Evolutionary conservation across 805 yeast genomes (phyloP), one percentile per base, ranked within the genome.

Genomic region (Torulaspora maleeae): DNA sequence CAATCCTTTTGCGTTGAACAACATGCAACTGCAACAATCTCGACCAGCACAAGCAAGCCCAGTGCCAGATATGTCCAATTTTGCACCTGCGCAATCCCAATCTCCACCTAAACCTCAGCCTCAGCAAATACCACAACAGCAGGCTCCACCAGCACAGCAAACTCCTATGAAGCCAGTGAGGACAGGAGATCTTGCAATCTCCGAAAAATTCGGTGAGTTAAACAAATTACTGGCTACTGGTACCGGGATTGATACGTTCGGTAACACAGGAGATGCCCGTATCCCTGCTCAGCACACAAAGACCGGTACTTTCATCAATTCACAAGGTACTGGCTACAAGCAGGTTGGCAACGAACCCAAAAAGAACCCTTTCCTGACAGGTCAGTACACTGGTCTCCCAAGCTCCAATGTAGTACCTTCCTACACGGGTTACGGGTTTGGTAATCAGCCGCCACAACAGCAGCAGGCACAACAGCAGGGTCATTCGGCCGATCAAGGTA

Each of bases 371-470:
- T 73, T 72, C 54, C 58, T 56, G 73, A 78, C 75, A 44, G 75
- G 79, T 25, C 95, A 88, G 60, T 85, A 80, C 60, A 82, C 87
- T 0, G 89, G 89, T 27, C 75, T 82, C 27, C 81, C 86, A 25
- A 72, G 81, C 27, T 73, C 86, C 11, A 74, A 70, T 22, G 76
- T 88, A 48, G 79, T 83, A 40, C 90, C 95, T 5, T 81, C 93
- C 2, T 82, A 85, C 59, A 90, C 98, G 1, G 98, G 98, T 2
- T 89, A 80, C 61, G 98, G 98, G 1, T 90, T 90, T 67, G 97
- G 97, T 39, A 90, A 89, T 55, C 55, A 47, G 29, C 58, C 45
- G 47, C 41, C 49, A 43, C 43, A 62, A 50, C 56, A 57, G 41
- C 46, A 57, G 48, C 63, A 59, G 43, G 61, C 56, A 41, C 62